These are phyloP conservation scores for Usnea hakonensis DNA, from an alignment of 495 filamentous ascomycete genomes.

Conservation along the genomic window DNA sequence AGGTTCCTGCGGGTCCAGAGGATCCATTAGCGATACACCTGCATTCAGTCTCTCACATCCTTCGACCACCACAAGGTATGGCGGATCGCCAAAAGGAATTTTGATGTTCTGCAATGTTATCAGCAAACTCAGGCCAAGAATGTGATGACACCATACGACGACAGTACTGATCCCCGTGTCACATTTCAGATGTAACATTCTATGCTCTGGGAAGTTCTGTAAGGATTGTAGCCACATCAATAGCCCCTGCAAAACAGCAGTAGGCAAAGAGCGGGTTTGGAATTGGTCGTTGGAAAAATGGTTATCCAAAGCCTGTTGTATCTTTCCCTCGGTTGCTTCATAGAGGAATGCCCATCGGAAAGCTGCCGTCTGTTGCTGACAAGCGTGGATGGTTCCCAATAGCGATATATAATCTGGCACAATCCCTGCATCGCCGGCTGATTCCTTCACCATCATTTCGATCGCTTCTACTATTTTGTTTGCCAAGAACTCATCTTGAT, in stretches of 20 bases:
- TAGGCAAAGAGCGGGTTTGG: slow-evolving; percentile 1
- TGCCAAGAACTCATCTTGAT: slow-evolving; percentile 9
- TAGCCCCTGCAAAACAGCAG: slow-evolving; percentile 16
- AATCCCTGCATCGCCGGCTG: not conserved
- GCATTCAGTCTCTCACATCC: not conserved
- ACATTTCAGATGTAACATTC: slow-evolving; percentile 15
- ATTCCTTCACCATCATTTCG: slow-evolving; percentile 11
- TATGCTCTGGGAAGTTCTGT: slow-evolving; percentile 15
- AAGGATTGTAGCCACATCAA: slow-evolving; percentile 18
- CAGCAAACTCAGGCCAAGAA: slow-evolving; percentile 16
- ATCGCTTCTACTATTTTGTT: slow-evolving; percentile 11
- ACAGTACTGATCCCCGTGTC: slow-evolving; percentile 15
- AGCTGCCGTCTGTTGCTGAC: slow-evolving; percentile 15
- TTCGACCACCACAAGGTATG: slow-evolving; percentile 4
- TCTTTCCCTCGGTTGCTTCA: slow-evolving; percentile 13
- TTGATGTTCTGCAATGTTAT: not conserved
- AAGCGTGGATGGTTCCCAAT: slow-evolving; percentile 13
- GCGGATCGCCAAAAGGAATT: slow-evolving; percentile 13
- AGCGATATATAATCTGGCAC: slow-evolving; percentile 13
- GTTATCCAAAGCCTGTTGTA: not conserved
- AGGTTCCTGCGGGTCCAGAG: slow-evolving; percentile 15
- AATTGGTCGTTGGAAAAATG: too few relatives aligned
- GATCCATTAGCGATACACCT: slow-evolving; percentile 14
- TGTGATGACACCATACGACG: slow-evolving; percentile 20
- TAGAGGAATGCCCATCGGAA: slow-evolving; percentile 14